phyloP scores from a whole-genome alignment of 306 rosid species.

The Lotus japonicus region DNA sequence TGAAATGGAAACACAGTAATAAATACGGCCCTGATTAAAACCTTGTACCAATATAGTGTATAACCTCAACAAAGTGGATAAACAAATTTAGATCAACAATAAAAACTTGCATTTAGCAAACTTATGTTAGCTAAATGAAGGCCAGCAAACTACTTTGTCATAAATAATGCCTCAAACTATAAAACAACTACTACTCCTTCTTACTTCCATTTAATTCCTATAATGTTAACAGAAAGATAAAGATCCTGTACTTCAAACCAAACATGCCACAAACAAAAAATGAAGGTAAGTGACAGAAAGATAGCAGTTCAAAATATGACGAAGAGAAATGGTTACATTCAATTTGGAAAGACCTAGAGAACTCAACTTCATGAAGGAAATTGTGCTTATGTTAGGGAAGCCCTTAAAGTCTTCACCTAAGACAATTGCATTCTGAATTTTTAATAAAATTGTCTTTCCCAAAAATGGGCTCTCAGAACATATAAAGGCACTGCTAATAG shows the following conservation, averaged over 20 bases:
- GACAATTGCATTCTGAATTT: not conserved
- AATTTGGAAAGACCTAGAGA: not conserved
- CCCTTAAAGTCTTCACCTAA: not conserved
- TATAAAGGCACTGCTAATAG: slow-evolving; percentile 16
- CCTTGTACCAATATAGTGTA: not conserved
- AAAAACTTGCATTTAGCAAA: slow-evolving; percentile 10
- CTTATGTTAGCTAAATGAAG: not conserved
- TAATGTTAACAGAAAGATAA: not conserved
- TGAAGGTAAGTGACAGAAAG: not conserved
- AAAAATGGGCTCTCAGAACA: slow-evolving; percentile 2
- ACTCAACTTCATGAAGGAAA: not conserved
- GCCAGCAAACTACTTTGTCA: not conserved
- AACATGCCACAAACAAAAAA: not conserved
- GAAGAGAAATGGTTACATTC: not conserved
- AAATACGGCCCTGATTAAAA: not conserved
- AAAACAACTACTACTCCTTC: not conserved
- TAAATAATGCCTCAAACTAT: not conserved
- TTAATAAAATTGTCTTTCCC: not conserved
- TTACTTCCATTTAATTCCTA: not conserved
- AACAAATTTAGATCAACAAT: not conserved
- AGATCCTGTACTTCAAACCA: slow-evolving; percentile 3
- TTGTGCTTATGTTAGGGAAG: slow-evolving; percentile 4
- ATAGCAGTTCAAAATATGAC: not conserved
- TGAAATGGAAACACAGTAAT: not conserved
- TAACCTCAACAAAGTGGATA: slow-evolving; percentile 11